Percentiles rank a stretch among this genome's conserved stretches.
phyloP scores from a whole-genome alignment of 2,329 filamentous ascomycete genomes.

The Clonostachys rosea region DNA sequence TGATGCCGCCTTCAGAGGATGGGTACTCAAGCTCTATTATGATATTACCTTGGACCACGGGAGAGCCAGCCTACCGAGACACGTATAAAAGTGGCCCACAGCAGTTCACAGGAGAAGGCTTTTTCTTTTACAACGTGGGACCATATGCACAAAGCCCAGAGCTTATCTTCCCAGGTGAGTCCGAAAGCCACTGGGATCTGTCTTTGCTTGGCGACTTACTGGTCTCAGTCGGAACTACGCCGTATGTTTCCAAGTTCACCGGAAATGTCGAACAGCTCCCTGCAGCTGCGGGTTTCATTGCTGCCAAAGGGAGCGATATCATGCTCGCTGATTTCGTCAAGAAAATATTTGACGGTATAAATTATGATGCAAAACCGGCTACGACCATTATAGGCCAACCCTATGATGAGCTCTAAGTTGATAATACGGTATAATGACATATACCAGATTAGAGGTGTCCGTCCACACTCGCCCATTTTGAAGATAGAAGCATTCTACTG shows the following conservation, averaged over 20 bases:
- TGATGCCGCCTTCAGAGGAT: not conserved
- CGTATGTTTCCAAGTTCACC: not conserved
- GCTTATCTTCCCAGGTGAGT: not conserved
- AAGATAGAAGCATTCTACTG: too few relatives aligned
- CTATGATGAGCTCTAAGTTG: too few relatives aligned
- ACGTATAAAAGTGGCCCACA: not conserved
- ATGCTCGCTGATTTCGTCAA: conserved; percentile 2
- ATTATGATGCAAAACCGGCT: too few relatives aligned
- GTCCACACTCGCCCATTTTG: too few relatives aligned
- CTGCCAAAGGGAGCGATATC: conserved; percentile 1
- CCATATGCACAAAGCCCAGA: not conserved
- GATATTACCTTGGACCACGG: not conserved
- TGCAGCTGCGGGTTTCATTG: conserved; percentile 1
- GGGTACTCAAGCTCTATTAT: not conserved
- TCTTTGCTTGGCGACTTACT: not conserved
- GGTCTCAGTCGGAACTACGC: not conserved
- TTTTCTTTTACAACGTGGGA: not conserved
- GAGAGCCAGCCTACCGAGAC: not conserved
- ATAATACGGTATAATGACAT: too few relatives aligned
- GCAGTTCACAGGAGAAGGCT: not conserved
- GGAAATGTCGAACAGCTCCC: not conserved
- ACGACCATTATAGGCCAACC: too few relatives aligned
- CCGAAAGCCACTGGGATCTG: not conserved
- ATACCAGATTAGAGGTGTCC: too few relatives aligned
- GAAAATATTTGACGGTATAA: not conserved